A percentile compares a stretch with the other conserved stretches of the same genome.
phyloP scores from a whole-genome alignment of 306 rosid species.

The Glycyrrhiza uralensis region DNA sequence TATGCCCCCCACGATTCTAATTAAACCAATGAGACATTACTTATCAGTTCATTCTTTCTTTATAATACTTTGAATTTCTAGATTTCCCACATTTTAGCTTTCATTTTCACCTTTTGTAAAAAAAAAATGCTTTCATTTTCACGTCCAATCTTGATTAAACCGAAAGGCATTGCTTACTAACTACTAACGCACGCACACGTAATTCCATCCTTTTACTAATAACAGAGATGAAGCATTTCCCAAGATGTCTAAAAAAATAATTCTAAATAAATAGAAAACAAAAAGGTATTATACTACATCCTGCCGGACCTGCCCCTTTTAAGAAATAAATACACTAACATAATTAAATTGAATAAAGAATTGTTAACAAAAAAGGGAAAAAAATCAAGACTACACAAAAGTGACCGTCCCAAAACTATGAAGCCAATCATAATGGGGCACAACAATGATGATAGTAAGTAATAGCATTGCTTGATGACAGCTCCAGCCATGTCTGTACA shows the following conservation, averaged over 20 bases:
- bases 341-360: slow-evolving; percentile 33
- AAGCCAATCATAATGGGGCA: slow-evolving; percentile 11
- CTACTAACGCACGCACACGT: neutral
- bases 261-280: neutral
- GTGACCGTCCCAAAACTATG: slow-evolving; percentile 20
- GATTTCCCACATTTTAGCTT: too few relatives aligned
- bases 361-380: neutral
- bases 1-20: too few relatives aligned
- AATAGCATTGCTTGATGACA: slow-evolving; percentile 8
- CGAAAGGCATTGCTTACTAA: neutral
- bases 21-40: too few relatives aligned
- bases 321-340: slow-evolving; percentile 21
- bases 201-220: neutral
- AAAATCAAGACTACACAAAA: slow-evolving; percentile 17
- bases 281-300: neutral
- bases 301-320: neutral
- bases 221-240: neutral
- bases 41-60: too few relatives aligned
- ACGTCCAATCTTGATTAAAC: too few relatives aligned
- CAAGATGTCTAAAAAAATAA: neutral
- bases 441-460: slow-evolving; percentile 12
- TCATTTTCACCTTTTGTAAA: too few relatives aligned
- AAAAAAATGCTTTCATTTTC: too few relatives aligned
- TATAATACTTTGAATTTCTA: too few relatives aligned
- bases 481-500: slow-evolving; percentile 21